Percentiles rank a stretch among this genome's conserved stretches.
These are phyloP conservation scores for Phtheirospermum japonicum DNA, from an alignment of 257 asterid genomes.

Conservation along the genomic window DNA sequence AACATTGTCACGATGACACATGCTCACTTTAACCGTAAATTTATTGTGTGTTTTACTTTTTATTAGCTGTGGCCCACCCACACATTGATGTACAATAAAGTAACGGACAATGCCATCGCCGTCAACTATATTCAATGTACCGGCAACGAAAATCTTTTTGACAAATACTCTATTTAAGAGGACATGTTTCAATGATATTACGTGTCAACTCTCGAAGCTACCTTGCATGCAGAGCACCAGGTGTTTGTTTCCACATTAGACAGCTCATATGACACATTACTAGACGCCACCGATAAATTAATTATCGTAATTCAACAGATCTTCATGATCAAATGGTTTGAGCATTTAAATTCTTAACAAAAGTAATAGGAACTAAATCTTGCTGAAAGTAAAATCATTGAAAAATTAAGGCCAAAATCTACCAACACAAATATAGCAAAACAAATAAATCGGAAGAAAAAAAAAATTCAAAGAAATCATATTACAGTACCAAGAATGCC, in stretches of 20 bases:
- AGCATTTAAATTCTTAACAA: slow-evolving; percentile 4
- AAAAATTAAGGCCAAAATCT: neutral
- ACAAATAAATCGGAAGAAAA: neutral
- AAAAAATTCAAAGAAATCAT: too few species aligned
- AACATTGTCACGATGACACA: neutral
- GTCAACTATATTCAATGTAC: neutral
- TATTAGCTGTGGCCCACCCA: neutral
- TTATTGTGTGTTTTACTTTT: neutral
- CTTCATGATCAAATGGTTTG: slow-evolving; percentile 4
- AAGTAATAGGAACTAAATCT: slow-evolving; percentile 9
- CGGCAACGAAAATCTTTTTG: neutral
- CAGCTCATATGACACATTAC: neutral
- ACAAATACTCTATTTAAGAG: neutral
- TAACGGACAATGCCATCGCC: neutral
- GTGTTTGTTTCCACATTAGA: neutral
- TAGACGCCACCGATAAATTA: neutral
- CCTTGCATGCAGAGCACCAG: neutral
- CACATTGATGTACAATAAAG: neutral
- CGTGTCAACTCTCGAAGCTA: neutral
- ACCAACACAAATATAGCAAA: neutral
- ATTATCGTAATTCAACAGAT: neutral
- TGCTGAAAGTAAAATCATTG: neutral
- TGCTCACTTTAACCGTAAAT: neutral
- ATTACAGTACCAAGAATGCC: neutral
- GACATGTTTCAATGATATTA: neutral